Base-by-base conservation (phyloP, 2,329 filamentous ascomycete species). In the Emericellopsis atlantica region DNA sequence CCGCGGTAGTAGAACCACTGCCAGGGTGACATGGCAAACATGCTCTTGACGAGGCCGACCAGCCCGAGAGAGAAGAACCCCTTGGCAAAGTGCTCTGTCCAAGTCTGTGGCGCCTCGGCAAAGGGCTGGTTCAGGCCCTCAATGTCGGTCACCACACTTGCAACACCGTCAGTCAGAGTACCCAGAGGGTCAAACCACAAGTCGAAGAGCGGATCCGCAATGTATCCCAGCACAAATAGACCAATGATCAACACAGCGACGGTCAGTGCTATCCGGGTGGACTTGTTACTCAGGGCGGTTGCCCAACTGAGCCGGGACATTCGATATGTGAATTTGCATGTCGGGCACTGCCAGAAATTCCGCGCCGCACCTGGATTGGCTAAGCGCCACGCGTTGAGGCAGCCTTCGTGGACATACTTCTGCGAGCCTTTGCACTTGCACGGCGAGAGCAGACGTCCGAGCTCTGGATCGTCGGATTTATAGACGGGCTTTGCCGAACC, bases 351-450 rank as follows among this genome's bases (percentile, higher is more conserved):
- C 76, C 82, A 95, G 56, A 80, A 93, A 51, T 89, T 87, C 43
- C 84, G 74, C 26, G 66, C 70, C 53, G 60, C 61, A 23, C 60
- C 54, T 0, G 84, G 82, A 54, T 87, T 78, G 35, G 84, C 74
- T 46, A 81, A 72, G 49, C 92, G 77, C 87, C 89, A 96, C 10
- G 76, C 70, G 52, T 84, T 77, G 38, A 98, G 69, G 55, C 92
- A 98, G 24, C 79, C 83, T 60, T 95, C 87, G 59, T 98, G 92
- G 21, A 96, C 88, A 61, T 94, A 95, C 64, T 85, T 85, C 51
- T 90, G 85, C 32, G 84, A 86, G 40, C 92, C 92, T 64, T 86
- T 93, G 72, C 92, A 98, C 62, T 81, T 79, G 69, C 92, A 98
- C 31, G 92, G 92, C 41, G 84, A 83, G 51, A 96, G 74, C 23